Evolutionary conservation across 176 grass and related monocot genomes (phyloP), one percentile per base, ranked within the genome.

Genomic region (Aegilops speltoides): DNA sequence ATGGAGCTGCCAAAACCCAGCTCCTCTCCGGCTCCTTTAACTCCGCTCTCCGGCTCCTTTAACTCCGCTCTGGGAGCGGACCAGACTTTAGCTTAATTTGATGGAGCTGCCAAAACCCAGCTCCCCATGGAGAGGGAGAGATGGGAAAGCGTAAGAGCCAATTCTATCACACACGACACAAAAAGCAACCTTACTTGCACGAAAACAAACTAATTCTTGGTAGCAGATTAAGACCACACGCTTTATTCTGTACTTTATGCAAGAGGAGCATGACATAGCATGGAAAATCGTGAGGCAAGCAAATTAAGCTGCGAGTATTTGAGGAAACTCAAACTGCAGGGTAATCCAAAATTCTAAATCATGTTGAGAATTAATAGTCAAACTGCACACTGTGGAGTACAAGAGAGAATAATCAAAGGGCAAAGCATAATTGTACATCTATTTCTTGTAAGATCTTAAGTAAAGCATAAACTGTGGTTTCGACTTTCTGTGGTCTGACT

Each of bases 401-500:
- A 73, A 60, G 50, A 29, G 33, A 40, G 32, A 59, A 59, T 10
- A 24, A 43, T 29, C 3, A 40, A 0, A 6, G n/a, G 48, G 25
- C 54, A 20, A 63, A 46, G 57, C 69, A 76, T 23, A 72, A 75
- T 20, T 38, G 68, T 72, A 43, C 67, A 78, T 71, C 15, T 29
- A 16, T 40, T 52, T 50, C 8, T 29, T 12, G 73, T 57, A 72
- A 52, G 78, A 82, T 4, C n/a, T 15, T 5, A 38, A 61, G 12
- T 68, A 69, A 62, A 64, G 12, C 48, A 81, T 11, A 28, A 85
- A 43, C 10, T 73, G 20, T 67, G 26, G 15, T 69, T 63, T 72
- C 13, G 64, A 71, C 32, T 83, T 59, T 64, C 84, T 86, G 31
- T 83, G 79, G 88, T 64, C 41, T 33, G 31, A 25, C 65, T 83